phyloP scores from a whole-genome alignment of 106 monocot species.

The Vanilla planifolia region DNA sequence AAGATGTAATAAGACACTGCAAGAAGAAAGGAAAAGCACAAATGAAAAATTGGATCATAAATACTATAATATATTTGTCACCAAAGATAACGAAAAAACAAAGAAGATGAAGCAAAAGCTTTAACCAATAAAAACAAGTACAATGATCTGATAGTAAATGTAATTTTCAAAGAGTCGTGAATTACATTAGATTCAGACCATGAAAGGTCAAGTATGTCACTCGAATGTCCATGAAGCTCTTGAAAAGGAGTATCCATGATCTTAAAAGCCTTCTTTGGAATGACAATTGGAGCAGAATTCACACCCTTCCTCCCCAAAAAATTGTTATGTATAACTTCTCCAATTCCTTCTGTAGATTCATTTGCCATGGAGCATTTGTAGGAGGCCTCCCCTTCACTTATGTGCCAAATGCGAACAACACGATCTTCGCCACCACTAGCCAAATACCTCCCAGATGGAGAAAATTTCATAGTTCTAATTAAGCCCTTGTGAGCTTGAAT shows the following conservation, averaged over 20 bases:
- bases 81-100: too few relatives aligned
- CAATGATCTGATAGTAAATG: not conserved
- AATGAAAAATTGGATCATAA: too few relatives aligned
- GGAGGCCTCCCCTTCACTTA: constrained; percentile 39
- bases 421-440: constrained; percentile 82
- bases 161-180: not conserved
- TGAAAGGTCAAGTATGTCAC: constrained; percentile 57
- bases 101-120: too few relatives aligned
- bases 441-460: constrained; percentile 44
- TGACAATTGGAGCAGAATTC: constrained; percentile 20
- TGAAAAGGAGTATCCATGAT: constrained; percentile 47
- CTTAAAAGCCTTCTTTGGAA: constrained; percentile 43
- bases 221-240: constrained; percentile 42
- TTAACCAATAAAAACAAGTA: not conserved
- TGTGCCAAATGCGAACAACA: constrained; percentile 55
- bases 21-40: constrained; percentile 4
- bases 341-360: constrained; percentile 4
- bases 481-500: constrained; percentile 58
- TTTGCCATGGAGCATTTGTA: constrained; percentile 11
- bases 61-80: too few relatives aligned
- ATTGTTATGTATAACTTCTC: constrained; percentile 16
- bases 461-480: constrained; percentile 57
- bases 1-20: constrained; percentile 67
- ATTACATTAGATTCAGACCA: constrained; percentile 73
- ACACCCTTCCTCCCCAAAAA: constrained; percentile 8